Evolutionary conservation across 139 green algal genomes (phyloP).

Genomic region (Eudorina sp.): DNA sequence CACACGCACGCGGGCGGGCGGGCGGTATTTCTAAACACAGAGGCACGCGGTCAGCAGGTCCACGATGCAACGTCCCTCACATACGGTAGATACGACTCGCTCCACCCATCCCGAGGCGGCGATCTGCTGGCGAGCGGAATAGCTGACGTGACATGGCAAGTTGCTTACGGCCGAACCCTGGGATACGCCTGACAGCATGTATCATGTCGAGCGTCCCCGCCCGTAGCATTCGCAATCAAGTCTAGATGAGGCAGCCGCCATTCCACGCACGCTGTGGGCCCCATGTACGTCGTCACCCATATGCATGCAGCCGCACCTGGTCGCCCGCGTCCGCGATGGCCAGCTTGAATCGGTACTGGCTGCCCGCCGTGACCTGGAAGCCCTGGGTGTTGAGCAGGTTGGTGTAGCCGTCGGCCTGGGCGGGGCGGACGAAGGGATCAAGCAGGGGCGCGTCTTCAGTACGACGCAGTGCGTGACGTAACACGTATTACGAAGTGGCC

Average conservation of each 20-base stretch:
- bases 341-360: constrained; percentile 39
- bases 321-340: constrained; percentile 39
- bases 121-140: too few relatives aligned
- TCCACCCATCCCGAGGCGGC: too few relatives aligned
- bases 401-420: constrained; percentile 42
- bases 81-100: not conserved
- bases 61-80: not conserved
- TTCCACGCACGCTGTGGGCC: not conserved
- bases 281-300: too few relatives aligned
- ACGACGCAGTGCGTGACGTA: too few relatives aligned
- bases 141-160: too few relatives aligned
- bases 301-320: not conserved
- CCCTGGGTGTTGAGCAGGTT: constrained; percentile 47
- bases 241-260: not conserved
- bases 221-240: not conserved
- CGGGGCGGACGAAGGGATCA: not conserved
- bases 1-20: too few relatives aligned
- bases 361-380: constrained; percentile 6
- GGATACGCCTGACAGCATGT: too few relatives aligned
- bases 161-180: too few relatives aligned
- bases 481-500: too few relatives aligned
- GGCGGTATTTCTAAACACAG: not conserved
- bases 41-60: too few relatives aligned
- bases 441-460: too few relatives aligned
- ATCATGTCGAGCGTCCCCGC: not conserved